Base-by-base conservation (phyloP, 1,139 yeast genomes). In the Zygosaccharomyces sapae region DNA sequence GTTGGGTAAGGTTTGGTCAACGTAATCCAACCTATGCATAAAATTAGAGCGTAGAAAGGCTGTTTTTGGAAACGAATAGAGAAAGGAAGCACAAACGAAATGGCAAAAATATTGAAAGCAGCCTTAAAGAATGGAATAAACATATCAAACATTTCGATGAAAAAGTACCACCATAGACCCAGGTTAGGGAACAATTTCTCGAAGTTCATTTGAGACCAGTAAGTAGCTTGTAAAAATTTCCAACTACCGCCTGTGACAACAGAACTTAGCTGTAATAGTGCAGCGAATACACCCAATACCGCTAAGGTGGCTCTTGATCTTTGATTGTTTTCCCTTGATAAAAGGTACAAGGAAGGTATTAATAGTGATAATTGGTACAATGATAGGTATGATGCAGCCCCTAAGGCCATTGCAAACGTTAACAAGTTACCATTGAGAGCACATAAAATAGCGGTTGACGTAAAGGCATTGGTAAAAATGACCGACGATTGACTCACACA, bases 91-190 rank as follows among this genome's bases (percentile, higher is more conserved):
- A 85, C 73, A 62, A 86, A 86, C 2, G 83, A 69, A 25, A 80
- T 70, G n/a, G 81, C 69, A 67, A 82, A 88, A 41, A 90, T 61
- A 61, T 89, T 92, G 76, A 90, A 94, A 24, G 89, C 83, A 8
- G 89, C 83, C 36, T 83, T 71, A 70, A 86, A 92, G 63, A 92
- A 89, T 13, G 88, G 82, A 25, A 85, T 77, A 73, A 92, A 92
- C 61, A 82, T 86, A 47, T 84, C 94, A 70, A 92, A 92, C 82
- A 92, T 86, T 65, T 92, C 98, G 25, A 94, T 85, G 71, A 92
- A 92, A 58, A 90, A 81, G 70, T 92, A 92, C 99, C 99, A 92
- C 99, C 99, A 92, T 33, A 92, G 72, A 0, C 98, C 98, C 53
- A 92, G 69, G 66, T 89, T 89, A n/a, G 69, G 69, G 22, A 56